A percentile compares a stretch with the other conserved stretches of the same genome.
phyloP scores from a whole-genome alignment of 805 yeast genomes.

The Candida adriatica region DNA sequence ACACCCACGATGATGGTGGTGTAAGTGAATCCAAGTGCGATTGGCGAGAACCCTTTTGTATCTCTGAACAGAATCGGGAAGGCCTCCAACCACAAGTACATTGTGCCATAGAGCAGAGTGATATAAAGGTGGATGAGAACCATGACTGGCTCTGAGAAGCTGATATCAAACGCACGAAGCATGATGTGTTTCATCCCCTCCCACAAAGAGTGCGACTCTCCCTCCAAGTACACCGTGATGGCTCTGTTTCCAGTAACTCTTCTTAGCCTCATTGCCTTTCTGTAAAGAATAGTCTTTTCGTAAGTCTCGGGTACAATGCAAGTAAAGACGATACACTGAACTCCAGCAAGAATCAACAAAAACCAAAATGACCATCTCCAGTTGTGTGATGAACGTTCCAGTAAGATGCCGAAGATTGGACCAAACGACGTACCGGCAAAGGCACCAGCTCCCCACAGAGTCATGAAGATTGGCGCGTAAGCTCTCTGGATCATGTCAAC shows the following conservation, averaged over 20 bases:
- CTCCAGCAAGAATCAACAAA: conserved; percentile 46
- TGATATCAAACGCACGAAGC: too few species aligned
- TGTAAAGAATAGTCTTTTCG: conserved; percentile 45
- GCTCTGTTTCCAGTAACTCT: conserved; percentile 43
- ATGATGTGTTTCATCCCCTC: too few species aligned
- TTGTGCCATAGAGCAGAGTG: conserved; percentile 51
- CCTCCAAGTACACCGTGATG: too few species aligned
- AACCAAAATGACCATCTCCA: conserved; percentile 76
- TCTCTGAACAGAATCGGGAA: conserved; percentile 52
- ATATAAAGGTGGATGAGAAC: conserved; percentile 50
- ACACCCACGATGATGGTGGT: conserved; percentile 55
- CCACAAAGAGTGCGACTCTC: too few species aligned
- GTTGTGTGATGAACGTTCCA: conserved; percentile 50
- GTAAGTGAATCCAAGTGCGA: conserved; percentile 51
- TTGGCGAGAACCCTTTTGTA: conserved; percentile 49
- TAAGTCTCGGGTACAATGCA: conserved; percentile 56
- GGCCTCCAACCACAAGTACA: conserved; percentile 60
- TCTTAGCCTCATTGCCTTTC: conserved; percentile 49
- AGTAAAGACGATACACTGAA: conserved; percentile 32
- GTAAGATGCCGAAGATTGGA: conserved; percentile 56
- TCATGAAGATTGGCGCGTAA: conserved; percentile 63
- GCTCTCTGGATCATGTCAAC: conserved; percentile 62
- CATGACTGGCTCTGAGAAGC: conserved; percentile 55
- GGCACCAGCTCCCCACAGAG: conserved; percentile 66
- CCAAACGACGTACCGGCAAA: conserved; percentile 63